A percentile compares a stretch with the other conserved stretches of the same genome.
Conservation (phyloP, 2,329 filamentous ascomycete species). For the Colletotrichum incanum region DNA sequence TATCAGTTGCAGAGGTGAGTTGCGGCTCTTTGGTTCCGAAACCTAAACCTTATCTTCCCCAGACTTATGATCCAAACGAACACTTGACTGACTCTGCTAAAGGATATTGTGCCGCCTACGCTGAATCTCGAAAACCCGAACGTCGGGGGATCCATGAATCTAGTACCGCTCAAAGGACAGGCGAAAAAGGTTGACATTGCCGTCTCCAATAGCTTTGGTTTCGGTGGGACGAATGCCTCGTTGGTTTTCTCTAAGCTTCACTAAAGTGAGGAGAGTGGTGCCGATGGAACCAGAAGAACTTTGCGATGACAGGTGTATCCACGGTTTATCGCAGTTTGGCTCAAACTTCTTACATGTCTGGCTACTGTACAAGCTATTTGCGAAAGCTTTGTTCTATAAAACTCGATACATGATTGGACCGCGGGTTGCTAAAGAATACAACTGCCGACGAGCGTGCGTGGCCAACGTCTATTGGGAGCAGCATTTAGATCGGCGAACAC, state of each 20-base stretch:
- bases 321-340: neutral
- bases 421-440: neutral
- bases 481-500: neutral
- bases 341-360: neutral
- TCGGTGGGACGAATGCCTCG: slow-evolving; percentile 95
- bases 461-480: neutral
- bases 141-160: slow-evolving; percentile 84
- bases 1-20: slow-evolving; percentile 84
- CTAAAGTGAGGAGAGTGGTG: slow-evolving; percentile 7
- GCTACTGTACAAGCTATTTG: neutral
- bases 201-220: slow-evolving; percentile 96
- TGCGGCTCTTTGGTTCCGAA: slow-evolving; percentile 15
- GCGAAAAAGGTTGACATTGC: slow-evolving; percentile 79
- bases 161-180: slow-evolving; percentile 82
- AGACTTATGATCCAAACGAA: slow-evolving; percentile 22
- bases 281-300: slow-evolving; percentile 6
- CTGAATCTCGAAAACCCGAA: slow-evolving; percentile 82
- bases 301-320: slow-evolving; percentile 14
- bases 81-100: slow-evolving; percentile 27
- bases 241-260: slow-evolving; percentile 76
- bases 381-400: neutral
- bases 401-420: slow-evolving; percentile 2
- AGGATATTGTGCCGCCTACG: slow-evolving; percentile 89
- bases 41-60: slow-evolving; percentile 42
- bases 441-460: neutral